These are phyloP conservation scores for Moringa oleifera DNA, from an alignment of 345 rosid species.

Conservation along the genomic window DNA sequence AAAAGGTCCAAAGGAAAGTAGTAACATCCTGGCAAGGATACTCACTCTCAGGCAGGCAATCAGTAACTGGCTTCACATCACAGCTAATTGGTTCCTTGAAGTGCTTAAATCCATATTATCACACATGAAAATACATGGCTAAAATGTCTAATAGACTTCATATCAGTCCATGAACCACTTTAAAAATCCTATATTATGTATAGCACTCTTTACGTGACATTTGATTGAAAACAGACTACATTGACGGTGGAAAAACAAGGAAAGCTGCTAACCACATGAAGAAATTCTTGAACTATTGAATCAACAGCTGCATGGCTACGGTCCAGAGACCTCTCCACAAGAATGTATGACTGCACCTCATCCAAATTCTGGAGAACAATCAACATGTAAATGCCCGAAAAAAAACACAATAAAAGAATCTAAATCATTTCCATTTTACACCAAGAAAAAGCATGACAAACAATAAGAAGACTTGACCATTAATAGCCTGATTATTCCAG, in stretches of 20 bases:
- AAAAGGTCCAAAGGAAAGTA: too few species aligned
- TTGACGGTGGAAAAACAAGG: background rate
- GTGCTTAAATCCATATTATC: too few species aligned
- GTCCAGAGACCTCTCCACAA: conserved; percentile 60
- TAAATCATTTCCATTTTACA: background rate
- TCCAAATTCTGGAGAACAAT: conserved; percentile 60
- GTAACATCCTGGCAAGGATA: too few species aligned
- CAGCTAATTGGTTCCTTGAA: too few species aligned
- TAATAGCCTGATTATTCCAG: background rate
- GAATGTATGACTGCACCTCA: conserved; percentile 84
- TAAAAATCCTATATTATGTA: too few species aligned
- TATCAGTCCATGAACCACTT: background rate
- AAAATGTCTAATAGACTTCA: too few species aligned
- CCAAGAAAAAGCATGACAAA: background rate
- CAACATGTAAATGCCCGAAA: conserved; percentile 13
- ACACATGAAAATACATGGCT: too few species aligned
- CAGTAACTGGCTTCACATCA: too few species aligned
- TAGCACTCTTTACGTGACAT: too few species aligned
- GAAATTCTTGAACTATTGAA: conserved; percentile 41
- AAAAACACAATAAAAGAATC: background rate
- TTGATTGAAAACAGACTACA: too few species aligned
- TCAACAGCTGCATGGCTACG: conserved; percentile 28
- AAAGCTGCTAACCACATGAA: conserved; percentile 53
- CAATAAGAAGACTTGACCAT: background rate
- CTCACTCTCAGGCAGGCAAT: too few species aligned